Base-by-base conservation (phyloP, 1,284 basidiomycete genomes). In the Leucoagaricus sp. region DNA sequence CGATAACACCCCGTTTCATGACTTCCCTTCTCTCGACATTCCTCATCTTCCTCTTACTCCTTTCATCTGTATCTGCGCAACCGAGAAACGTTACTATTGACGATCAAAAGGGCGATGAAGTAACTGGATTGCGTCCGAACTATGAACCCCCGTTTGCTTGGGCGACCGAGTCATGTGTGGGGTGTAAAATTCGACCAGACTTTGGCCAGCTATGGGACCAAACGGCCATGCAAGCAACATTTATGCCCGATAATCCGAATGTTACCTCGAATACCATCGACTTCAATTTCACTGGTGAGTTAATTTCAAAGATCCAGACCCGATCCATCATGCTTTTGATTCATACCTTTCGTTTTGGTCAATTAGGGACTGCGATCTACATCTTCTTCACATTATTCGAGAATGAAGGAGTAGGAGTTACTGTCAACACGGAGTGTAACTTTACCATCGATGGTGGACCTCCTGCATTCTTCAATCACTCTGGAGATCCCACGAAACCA, bases 161-260 rank as follows among this genome's bases (percentile, higher is more conserved):
- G 69, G 61, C 53, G 7, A 63, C 58, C 34, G 53, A 60, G 23
- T 38, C 41, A 10, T 69, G 70, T 50, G 19, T 17, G 1, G 57
- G 55, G 4, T 72, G 69, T 53, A n/a, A 33, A 4, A 57, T 68
- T 8, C 29, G 41, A 13, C 66, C 66, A 7, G 57, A 63, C 44
- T 19, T 21, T 0, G 31, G 13, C n/a, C 17, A 40, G 25, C 62
- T 65, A 0, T 65, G 59, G 40, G 45, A 63, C 8, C 57, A 63
- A 8, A 71, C 63, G 41, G 70, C 64, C 58, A 66, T 57, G 15
- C 65, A 66, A 34, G 65, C 66, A 8, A 72, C 70, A 2, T 71
- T 65, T 57, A 57, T 62, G 42, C 55, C 63, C 2, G 58, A 46
- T 17, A 29, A 60, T 5, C 6, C 36, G 2, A 49, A 45, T 7